Base-by-base conservation (phyloP, 257 asterid species). In the Catharanthus roseus region DNA sequence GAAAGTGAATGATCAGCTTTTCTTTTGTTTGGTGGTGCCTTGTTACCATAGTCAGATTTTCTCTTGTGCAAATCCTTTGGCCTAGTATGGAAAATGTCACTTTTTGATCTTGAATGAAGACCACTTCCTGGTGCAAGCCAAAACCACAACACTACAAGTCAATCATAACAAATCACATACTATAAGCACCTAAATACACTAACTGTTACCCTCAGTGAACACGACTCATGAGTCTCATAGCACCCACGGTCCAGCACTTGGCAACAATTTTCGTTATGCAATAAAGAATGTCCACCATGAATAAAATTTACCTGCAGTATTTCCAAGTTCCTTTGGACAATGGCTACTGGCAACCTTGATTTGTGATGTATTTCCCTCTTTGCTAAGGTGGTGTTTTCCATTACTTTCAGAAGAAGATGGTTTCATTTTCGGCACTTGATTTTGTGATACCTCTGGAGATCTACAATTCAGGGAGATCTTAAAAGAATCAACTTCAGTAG, bases 1-100 rank as follows among this genome's bases (percentile, higher is more conserved):
- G 34, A 34, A 33, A 53, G 72, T 33, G 64, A n/a, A 21, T 36
- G 16, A 51, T 51, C 64, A 33, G 64, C 49, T 53, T 68, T 68
- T 23, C 72, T n/a, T n/a, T 68, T 68, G 36, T 68, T 68, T 4
- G 64, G 18, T 10, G 10, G 33, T 13, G 19, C 5, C 15, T 50
- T n/a, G 0, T 4, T 29, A 50, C 12, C n/a, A 21, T 9, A 24
- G 7, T 54, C 60, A 23, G 1, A 61, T 68, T 21, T 11, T 24
- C 23, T 54, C 60, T 54, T 54, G 4, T 10, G 39, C 10, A 33
- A 31, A 31, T 68, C 45, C 61, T 68, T 68, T 19, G 28, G 10
- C 16, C 0, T 44, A 10, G 21, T 1, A 15, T 19, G 53, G 21
- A 19, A 12, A 47, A 15, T 15, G 0, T 19, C 21, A 47, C 19